phyloP scores from a whole-genome alignment of 1,284 basidiomycete species.

The Phylloporus sp. region DNA sequence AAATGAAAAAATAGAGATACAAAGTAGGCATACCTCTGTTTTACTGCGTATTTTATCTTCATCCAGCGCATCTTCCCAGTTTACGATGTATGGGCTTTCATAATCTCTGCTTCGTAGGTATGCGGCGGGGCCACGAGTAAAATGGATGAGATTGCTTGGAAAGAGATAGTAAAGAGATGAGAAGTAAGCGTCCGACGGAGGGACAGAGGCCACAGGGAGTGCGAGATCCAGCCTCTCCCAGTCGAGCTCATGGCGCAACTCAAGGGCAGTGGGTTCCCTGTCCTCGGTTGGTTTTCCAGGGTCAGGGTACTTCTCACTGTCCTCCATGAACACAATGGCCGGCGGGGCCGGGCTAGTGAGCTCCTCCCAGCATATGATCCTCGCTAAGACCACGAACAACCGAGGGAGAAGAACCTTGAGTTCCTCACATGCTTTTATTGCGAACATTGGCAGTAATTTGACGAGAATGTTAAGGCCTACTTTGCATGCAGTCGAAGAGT shows the following conservation, averaged over 20 bases:
- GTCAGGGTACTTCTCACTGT: constrained; percentile 38
- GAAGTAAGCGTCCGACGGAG: constrained; percentile 68
- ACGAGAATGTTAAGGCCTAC: constrained; percentile 64
- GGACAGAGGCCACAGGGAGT: constrained; percentile 55
- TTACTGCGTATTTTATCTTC: constrained; percentile 70
- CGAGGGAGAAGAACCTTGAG: constrained; percentile 63
- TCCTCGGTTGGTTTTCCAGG: constrained; percentile 40
- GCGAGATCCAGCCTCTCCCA: constrained; percentile 70
- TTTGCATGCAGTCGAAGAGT: constrained; percentile 69
- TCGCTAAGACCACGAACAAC: constrained; percentile 66
- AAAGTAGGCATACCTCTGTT: constrained; percentile 53
- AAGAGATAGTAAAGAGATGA: constrained; percentile 87
- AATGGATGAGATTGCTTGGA: constrained; percentile 81
- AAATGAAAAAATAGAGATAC: not conserved
- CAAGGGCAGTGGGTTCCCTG: constrained; percentile 33
- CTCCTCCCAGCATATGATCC: constrained; percentile 73
- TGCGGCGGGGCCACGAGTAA: constrained; percentile 66
- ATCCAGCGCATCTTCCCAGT: constrained; percentile 72
- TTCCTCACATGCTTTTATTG: constrained; percentile 58
- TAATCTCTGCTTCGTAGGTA: constrained; percentile 59
- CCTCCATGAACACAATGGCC: constrained; percentile 36
- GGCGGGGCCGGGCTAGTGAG: constrained; percentile 38
- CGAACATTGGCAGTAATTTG: constrained; percentile 75
- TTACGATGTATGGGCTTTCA: constrained; percentile 59
- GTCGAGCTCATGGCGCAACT: constrained; percentile 54